phyloP scores from a whole-genome alignment of 2,329 filamentous ascomycete species.

The Falciphora oryzae region DNA sequence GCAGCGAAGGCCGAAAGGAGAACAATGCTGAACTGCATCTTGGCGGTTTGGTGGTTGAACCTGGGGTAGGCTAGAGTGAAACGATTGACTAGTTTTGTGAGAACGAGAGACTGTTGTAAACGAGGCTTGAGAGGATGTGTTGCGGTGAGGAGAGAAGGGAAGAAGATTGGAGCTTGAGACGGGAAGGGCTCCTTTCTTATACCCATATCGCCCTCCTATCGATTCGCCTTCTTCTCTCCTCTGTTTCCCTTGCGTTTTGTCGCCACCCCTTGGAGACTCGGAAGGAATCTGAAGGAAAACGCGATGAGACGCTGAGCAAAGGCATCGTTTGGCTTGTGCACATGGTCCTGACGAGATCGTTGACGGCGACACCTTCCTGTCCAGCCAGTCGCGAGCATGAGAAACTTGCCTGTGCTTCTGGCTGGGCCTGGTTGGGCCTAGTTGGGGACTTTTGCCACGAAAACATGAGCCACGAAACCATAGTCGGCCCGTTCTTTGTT shows the following conservation, averaged over 20 bases:
- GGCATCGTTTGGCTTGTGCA: background rate
- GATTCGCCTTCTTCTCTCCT: background rate
- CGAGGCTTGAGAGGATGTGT: background rate
- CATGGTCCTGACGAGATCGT: background rate
- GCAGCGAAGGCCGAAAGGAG: background rate
- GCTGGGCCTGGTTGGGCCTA: too few species aligned
- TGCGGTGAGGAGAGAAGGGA: background rate
- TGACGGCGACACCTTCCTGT: background rate
- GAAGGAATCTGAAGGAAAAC: background rate
- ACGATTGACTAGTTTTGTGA: background rate
- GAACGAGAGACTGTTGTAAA: slow-evolving; percentile 1
- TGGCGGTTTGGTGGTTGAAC: background rate
- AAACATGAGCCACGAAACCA: background rate
- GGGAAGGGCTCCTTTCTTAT: background rate
- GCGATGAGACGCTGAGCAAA: background rate
- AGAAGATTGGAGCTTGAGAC: background rate
- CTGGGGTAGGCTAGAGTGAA: background rate
- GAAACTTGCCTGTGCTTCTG: background rate
- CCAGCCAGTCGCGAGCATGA: background rate
- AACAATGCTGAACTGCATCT: background rate
- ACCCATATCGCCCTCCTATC: background rate
- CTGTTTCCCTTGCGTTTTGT: background rate
- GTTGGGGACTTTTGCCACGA: background rate
- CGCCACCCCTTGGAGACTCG: background rate
- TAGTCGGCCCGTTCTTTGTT: background rate